Evolutionary conservation across 2,329 filamentous ascomycete species (phyloP).

Genomic region (Talaromyces marneffei): DNA sequence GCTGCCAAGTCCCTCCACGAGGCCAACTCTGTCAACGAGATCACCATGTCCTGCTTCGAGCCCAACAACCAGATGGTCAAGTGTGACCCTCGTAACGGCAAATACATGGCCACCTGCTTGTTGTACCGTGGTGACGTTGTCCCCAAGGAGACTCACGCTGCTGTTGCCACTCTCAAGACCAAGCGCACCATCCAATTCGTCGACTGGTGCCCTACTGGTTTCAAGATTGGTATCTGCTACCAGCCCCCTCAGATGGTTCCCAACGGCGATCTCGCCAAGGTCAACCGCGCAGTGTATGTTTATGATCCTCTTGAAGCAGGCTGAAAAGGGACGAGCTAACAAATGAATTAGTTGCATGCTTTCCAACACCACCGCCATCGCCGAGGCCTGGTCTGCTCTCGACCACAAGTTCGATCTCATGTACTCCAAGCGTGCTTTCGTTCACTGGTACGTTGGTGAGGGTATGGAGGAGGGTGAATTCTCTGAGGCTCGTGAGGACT

Average conservation of each 20-base stretch:
- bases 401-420: conserved; percentile 99
- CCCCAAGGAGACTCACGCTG: conserved; percentile 86
- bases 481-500: conserved; percentile 96
- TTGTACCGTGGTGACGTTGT: conserved; percentile 98
- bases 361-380: conserved; percentile 87
- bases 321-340: background rate
- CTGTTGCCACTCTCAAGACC: conserved; percentile 95
- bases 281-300: conserved; percentile 93
- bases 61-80: conserved; percentile 99
- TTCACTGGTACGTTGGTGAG: conserved; percentile 99
- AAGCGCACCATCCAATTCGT: conserved; percentile 99
- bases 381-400: conserved; percentile 94
- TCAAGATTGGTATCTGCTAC: conserved; percentile 99
- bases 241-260: conserved; percentile 93
- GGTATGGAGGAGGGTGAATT: conserved; percentile 99
- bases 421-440: conserved; percentile 99
- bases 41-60: conserved; percentile 99
- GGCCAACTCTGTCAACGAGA: conserved; percentile 96
- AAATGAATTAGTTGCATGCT: conserved; percentile 81
- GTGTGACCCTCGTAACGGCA: conserved; percentile 96
- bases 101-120: conserved; percentile 99
- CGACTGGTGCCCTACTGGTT: conserved; percentile 99
- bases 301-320: background rate
- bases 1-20: conserved; percentile 95
- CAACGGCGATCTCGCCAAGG: conserved; percentile 95